phyloP scores from a whole-genome alignment of 176 grass and related monocot genomes.

The Coix lacrymajobi region DNA sequence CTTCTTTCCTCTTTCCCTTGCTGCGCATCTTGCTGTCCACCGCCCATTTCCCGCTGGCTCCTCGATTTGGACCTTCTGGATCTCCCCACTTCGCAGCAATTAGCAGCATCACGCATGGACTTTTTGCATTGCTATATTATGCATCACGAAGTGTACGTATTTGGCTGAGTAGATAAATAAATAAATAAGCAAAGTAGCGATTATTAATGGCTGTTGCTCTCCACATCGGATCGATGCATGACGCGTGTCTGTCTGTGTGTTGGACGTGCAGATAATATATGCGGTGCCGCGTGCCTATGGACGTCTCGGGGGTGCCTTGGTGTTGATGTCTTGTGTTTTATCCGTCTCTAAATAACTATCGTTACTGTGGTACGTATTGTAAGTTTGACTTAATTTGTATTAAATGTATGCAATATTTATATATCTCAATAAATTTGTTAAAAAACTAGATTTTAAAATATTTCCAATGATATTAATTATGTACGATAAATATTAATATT shows the following conservation, averaged over 20 bases:
- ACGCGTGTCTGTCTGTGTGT: background rate
- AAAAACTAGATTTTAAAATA: too few relatives aligned
- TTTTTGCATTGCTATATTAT: background rate
- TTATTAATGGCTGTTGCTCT: background rate
- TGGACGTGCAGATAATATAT: too few relatives aligned
- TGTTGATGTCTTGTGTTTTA: too few relatives aligned
- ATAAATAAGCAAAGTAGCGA: background rate
- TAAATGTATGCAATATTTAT: too few relatives aligned
- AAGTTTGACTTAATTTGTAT: too few relatives aligned
- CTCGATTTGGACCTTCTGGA: background rate
- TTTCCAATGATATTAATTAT: too few relatives aligned
- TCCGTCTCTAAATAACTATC: too few relatives aligned
- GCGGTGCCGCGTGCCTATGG: background rate
- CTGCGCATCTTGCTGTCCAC: background rate
- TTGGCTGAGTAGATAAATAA: background rate
- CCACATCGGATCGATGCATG: background rate
- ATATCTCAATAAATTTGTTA: too few relatives aligned
- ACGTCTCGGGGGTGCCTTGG: background rate
- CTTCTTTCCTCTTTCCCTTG: background rate
- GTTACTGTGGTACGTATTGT: too few relatives aligned
- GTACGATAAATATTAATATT: too few relatives aligned
- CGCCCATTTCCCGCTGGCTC: background rate
- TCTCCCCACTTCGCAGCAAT: too few relatives aligned
- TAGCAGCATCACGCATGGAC: background rate
- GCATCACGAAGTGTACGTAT: background rate